Conservation (phyloP, 139 green algal species). For the Micromonas pusilla region DNA sequence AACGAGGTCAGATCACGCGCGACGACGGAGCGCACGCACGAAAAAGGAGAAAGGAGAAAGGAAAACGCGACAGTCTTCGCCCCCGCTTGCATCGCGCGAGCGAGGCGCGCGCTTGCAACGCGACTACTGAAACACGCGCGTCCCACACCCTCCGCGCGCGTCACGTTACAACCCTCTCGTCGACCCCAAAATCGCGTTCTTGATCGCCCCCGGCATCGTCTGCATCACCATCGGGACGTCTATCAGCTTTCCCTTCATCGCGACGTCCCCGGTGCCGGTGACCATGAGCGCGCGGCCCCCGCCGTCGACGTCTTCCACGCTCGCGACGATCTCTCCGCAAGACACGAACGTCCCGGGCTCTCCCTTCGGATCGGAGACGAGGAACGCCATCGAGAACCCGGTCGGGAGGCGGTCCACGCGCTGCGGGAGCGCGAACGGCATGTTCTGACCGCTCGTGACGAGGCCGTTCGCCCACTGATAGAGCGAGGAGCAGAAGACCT, state of each 20-base stretch:
- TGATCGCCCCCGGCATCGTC: slow-evolving; percentile 14
- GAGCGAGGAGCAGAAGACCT: background rate
- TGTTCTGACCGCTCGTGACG: slow-evolving; percentile 19
- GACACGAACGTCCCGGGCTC: background rate
- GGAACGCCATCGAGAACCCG: slow-evolving; percentile 18
- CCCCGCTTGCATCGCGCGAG: too few species aligned
- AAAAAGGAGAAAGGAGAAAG: background rate
- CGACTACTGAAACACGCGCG: too few species aligned
- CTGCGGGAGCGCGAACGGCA: slow-evolving; percentile 25
- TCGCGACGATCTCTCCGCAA: background rate
- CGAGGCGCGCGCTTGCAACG: too few species aligned
- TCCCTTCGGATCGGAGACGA: background rate
- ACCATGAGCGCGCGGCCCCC: background rate
- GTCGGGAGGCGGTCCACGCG: background rate
- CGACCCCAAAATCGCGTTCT: background rate
- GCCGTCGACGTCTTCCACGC: background rate
- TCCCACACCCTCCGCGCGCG: too few species aligned
- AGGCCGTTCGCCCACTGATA: slow-evolving; percentile 24
- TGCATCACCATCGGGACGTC: slow-evolving; percentile 18
- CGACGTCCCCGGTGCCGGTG: background rate
- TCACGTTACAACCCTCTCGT: background rate
- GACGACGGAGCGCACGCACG: background rate
- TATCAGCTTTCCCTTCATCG: background rate
- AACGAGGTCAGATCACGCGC: background rate
- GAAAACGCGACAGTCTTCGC: too few species aligned